phyloP scores from a whole-genome alignment of 1,284 basidiomycete genomes.

The Cystobasidium sp. region DNA sequence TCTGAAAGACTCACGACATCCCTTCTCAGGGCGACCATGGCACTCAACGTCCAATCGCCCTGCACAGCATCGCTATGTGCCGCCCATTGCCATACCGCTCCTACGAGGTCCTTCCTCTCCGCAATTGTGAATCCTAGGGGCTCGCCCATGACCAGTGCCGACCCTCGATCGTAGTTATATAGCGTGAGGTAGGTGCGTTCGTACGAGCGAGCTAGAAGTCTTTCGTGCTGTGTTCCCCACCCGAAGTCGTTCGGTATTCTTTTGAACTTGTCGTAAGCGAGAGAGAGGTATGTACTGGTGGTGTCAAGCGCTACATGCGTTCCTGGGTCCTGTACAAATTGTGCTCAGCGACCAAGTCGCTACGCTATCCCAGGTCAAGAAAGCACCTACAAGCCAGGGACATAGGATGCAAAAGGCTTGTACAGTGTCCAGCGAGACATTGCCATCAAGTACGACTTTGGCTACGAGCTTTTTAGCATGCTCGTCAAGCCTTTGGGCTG shows the following conservation, averaged over 20 bases:
- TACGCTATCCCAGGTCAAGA: too few relatives aligned
- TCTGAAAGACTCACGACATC: constrained; percentile 18
- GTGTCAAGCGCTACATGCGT: constrained; percentile 35
- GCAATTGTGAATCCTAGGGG: constrained; percentile 25
- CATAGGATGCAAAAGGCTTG: constrained; percentile 34
- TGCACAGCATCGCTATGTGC: neutral
- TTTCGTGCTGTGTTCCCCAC: neutral
- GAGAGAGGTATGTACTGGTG: constrained; percentile 35
- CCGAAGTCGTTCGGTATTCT: neutral
- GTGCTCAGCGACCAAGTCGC: neutral
- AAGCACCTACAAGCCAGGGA: constrained; percentile 22
- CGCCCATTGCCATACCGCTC: constrained; percentile 25
- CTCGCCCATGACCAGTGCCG: constrained; percentile 29
- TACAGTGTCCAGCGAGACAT: constrained; percentile 18
- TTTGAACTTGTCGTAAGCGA: constrained; percentile 31
- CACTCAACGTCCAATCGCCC: constrained; percentile 26
- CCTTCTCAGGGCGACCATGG: constrained; percentile 21
- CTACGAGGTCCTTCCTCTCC: constrained; percentile 22
- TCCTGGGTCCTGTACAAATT: constrained; percentile 8
- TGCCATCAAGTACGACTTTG: constrained; percentile 25
- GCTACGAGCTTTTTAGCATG: constrained; percentile 21
- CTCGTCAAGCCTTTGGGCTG: constrained; percentile 30
- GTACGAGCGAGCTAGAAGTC: constrained; percentile 17
- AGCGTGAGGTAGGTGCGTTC: constrained; percentile 29
- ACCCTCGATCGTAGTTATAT: constrained; percentile 35